Percentiles rank a stretch among this genome's conserved stretches.
phyloP scores from a whole-genome alignment of 202 grass and related monocot genomes.

The Setaria viridis region DNA sequence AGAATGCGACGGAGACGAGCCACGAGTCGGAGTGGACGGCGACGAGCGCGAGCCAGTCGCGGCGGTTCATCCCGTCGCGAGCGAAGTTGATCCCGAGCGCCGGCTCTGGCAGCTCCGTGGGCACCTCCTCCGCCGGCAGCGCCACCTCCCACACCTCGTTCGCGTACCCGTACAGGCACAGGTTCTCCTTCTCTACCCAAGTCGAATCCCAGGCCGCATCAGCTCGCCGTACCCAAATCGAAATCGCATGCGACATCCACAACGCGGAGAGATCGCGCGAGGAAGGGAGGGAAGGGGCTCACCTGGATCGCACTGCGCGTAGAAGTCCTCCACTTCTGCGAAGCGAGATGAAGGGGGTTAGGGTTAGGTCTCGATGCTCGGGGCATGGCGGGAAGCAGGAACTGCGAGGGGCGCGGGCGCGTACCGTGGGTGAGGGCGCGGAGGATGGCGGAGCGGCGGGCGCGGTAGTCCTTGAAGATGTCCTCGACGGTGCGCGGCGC shows the following conservation, averaged over 20 bases:
- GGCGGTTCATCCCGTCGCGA: conserved; percentile 92
- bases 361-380: conserved; percentile 19
- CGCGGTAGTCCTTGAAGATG: conserved; percentile 90
- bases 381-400: no score
- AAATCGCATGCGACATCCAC: conserved; percentile 1
- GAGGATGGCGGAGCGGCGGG: conserved; percentile 90
- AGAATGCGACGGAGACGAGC: conserved; percentile 94
- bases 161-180: conserved; percentile 88
- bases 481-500: conserved; percentile 79
- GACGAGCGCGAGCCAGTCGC: conserved; percentile 97
- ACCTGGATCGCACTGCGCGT: conserved; percentile 91
- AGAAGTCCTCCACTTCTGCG: conserved; percentile 95
- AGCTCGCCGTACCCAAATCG: conserved; percentile 14
- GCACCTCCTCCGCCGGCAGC: conserved; percentile 94
- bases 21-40: conserved; percentile 94
- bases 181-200: conserved; percentile 84
- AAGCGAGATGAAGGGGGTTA: not conserved
- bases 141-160: conserved; percentile 91
- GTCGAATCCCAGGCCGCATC: not conserved
- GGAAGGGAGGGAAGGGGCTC: conserved; percentile 10
- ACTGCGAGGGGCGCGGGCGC: not conserved
- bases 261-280: conserved; percentile 31
- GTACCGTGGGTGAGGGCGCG: conserved; percentile 86
- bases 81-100: conserved; percentile 98
- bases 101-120: conserved; percentile 93